Evolutionary conservation across 148 eudicot species (phyloP), one percentile per base, ranked within the genome.

Genomic region (Fagopyrum tataricum): DNA sequence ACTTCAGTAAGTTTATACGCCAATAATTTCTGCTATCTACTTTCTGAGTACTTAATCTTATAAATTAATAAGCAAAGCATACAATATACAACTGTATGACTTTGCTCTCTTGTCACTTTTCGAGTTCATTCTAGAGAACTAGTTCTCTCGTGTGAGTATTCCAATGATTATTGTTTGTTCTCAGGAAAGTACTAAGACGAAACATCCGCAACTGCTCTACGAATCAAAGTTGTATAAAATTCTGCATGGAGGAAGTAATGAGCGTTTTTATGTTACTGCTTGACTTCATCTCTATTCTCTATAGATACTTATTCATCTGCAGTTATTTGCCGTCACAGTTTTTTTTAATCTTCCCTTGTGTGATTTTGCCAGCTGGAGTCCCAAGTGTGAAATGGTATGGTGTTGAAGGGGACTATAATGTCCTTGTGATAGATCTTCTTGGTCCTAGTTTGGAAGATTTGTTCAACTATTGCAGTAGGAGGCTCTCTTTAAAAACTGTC

Each of bases 361-460:
- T 58, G 2, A 66, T 73, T 73, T 74, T 88, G 74, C 77, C 86
- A 94, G 98, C 93, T 82, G 98, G 98, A 56, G 86, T 94, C 78
- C 97, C 98, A 48, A 87, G 83, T 82, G 85, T 94, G 62, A 88
- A 79, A 81, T 94, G 96, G 95, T 91, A 84, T 82, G 98, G 98
- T 67, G 96, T 94, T 83, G 98, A 94, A 87, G 96, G 96, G 74
- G 98, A 94, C 80, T 94, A 89, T 76, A 94, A 94, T 82, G 96
- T 94, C 53, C 91, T 94, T 71, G 96, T 94, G 71, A 88, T 94
- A 83, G 98, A 94, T 87, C 85, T 94, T 72, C 85, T 94, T 76
- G 98, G 98, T 44, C 96, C 97, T 66, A 94, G 98, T 86, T 83
- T 94, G 62, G 98, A 94, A 83, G 98, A 94, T 81, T 80, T 94